Evolutionary conservation across 2,329 filamentous ascomycete genomes (phyloP), one percentile per base, ranked within the genome.

Genomic region (Ophiostoma ips): DNA sequence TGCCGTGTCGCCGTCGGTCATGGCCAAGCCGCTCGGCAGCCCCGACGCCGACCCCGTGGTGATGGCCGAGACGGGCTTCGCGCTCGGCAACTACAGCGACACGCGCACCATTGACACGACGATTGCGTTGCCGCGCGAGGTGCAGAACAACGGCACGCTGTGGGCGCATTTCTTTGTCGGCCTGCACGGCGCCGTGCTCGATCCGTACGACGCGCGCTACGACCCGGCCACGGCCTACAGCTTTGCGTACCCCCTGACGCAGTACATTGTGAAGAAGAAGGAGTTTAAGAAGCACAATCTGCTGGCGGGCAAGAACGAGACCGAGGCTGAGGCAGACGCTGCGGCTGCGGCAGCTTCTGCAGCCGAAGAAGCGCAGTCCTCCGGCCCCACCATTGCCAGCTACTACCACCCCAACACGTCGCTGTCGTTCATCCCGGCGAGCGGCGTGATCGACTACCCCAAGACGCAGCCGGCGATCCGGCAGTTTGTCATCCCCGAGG

Each of bases 351-450:
- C 31, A 5, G 24, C 5, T n/a, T 34, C 12, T 24, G 37, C 31
- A 16, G 21, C 12, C 24, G 24, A 28, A 8, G 4, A 4, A 5
- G 24, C 24, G 8, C 8, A 4, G 4, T 28, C 24, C 4, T 8
- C 24, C 24, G 81, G 81, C 1, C 81, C 86, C n/a, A 71, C 82
- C 49, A 78, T 94, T 55, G 79, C 77, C 43, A 94, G 82, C 50
- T 94, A 89, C 69, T 98, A 95, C 64, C 92, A 98, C 66, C 85
- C 92, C 7, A 98, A 98, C 66, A 83, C 94, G 58, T 94, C 85
- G 47, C 71, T 98, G 54, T 86, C 88, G 6, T 80, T 96, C 59
- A 78, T 98, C 46, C 87, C 89, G 3, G 82, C 88, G 59, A 72
- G 81, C 37, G 89, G 88, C 19, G 72, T 83, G 7, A 71, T 85